Base-by-base conservation (phyloP, 495 filamentous ascomycete genomes). In the Daldinia decipiens region DNA sequence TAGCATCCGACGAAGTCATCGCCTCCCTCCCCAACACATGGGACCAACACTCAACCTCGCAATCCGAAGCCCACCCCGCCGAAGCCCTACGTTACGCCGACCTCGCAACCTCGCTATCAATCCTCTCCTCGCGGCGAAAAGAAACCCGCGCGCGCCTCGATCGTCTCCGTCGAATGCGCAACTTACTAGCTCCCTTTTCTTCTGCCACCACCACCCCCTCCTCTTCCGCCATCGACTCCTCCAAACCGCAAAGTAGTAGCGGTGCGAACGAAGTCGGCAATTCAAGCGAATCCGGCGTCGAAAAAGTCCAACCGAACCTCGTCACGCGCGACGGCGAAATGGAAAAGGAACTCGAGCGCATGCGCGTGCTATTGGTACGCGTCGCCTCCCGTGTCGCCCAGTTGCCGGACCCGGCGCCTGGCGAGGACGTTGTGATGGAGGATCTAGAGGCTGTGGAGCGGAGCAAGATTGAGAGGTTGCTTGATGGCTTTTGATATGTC, bases 271-370 rank as follows among this genome's bases (percentile, higher is more conserved):
- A 13, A 36, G 69, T 29, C 0, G 40, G 8, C n/a, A 56, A 17
- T n/a, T 32, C 15, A 13, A 26, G 36, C 13, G 52, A 19, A 3
- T 19, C 31, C 4, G 62, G 26, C 8, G 63, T 51, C 15, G 74
- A 82, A 38, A 84, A 82, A 50, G 86, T 97, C 26, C 93, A 97
- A 73, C 89, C 89, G 24, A 96, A 95, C 78, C 80, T 97, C 17
- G 84, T 93, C 9, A 91, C 87, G 13, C 86, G 87, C 47, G 89
- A 93, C 77, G 90, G 90, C n/a, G 88, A 90, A 70, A 76, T 97
- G 24, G 87, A 88, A 67, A 81, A 83, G 43, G 93, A 96, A 78
- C 74, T 97, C 68, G 87, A 91, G 73, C 88, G 85, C 70, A 94
- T 93, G 89, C 86, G 90, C 39, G 86, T 93, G 76, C 80, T 97